phyloP scores from a whole-genome alignment of 23 red algal species.

The Gracilaria gracilis region DNA sequence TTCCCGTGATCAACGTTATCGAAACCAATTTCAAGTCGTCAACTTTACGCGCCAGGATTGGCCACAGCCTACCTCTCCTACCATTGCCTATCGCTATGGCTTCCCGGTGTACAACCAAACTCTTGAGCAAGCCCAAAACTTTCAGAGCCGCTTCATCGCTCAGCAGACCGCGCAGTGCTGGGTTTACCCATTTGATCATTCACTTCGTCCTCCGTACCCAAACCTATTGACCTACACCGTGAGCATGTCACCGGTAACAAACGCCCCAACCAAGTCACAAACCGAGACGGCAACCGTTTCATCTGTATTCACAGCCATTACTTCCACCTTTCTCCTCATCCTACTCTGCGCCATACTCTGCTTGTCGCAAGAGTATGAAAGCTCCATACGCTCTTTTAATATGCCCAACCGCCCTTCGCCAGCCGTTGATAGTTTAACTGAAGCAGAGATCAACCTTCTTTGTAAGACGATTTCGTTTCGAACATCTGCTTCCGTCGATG shows the following conservation, averaged over 20 bases:
- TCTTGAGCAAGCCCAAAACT: not conserved
- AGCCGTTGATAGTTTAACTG: not conserved
- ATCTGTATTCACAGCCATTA: slow-evolving; percentile 6
- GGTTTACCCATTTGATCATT: not conserved
- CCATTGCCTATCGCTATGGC: slow-evolving; percentile 27
- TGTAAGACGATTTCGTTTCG: slow-evolving; percentile 6
- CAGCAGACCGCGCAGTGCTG: not conserved
- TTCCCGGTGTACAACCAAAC: slow-evolving; percentile 35
- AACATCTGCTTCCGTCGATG: not conserved
- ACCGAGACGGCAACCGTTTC: slow-evolving; percentile 12
- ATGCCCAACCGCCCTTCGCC: not conserved
- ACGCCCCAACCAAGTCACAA: slow-evolving; percentile 23
- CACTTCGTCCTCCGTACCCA: not conserved
- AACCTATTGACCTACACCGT: not conserved
- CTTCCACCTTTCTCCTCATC: slow-evolving; percentile 14
- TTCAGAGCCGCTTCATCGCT: not conserved
- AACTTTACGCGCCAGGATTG: not conserved
- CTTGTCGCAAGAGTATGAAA: not conserved
- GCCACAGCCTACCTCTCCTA: not conserved
- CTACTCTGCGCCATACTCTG: slow-evolving; percentile 9
- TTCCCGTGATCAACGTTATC: not conserved
- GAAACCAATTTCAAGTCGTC: slow-evolving; percentile 1
- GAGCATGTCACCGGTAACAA: slow-evolving; percentile 8
- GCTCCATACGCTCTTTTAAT: not conserved
- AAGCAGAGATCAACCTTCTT: slow-evolving; percentile 4